Evolutionary conservation across 495 filamentous ascomycete genomes (phyloP), one percentile per base, ranked within the genome.

Genomic region (Penicillium angulare): DNA sequence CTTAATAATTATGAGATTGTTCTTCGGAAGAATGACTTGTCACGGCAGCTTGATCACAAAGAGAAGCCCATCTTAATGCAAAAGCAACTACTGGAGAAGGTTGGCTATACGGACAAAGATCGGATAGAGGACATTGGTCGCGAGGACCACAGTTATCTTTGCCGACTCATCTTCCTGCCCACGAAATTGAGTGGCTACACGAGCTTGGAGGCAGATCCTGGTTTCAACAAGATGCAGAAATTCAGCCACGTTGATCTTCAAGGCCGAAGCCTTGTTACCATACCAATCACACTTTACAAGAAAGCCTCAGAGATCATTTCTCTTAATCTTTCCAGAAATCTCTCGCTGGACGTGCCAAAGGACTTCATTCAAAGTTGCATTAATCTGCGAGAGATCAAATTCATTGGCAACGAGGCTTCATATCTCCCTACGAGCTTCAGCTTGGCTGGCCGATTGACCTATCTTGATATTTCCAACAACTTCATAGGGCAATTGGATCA

Each of bases 81-180:
- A 63, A 97, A 96, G 67, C 82, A 85, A 23, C 77, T 99, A 21
- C 77, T 99, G 7, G 87, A 96, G 67, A 89, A 97, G 68, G 87
- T 90, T 24, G 93, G 93, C 10, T 98, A 96, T 63, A 86, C 86
- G n/a, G 79, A 86, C 23, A 83, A 82, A 18, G 95, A 99, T 63
- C 82, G 81, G 32, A 83, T 97, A 34, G 92, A 97, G 60, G 93
- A 97, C 50, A 84, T 99, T 44, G 93, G 93, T n/a, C 83, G 93
- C 36, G 93, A 99, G 65, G 93, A 99, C 67, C 95, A 97, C 67
- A 92, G 91, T 59, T 97, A 97, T 57, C 78, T 99, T 6, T 92
- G 92, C 59, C 89, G 93, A 7, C 97, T 97, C 70, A 88, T 90
- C 20, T 99, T 97, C 65, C 75, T 96, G 42, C 90, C 92, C 8